Conservation (phyloP, 139 green algal species). For the Edaphochlamys debaryana region DNA sequence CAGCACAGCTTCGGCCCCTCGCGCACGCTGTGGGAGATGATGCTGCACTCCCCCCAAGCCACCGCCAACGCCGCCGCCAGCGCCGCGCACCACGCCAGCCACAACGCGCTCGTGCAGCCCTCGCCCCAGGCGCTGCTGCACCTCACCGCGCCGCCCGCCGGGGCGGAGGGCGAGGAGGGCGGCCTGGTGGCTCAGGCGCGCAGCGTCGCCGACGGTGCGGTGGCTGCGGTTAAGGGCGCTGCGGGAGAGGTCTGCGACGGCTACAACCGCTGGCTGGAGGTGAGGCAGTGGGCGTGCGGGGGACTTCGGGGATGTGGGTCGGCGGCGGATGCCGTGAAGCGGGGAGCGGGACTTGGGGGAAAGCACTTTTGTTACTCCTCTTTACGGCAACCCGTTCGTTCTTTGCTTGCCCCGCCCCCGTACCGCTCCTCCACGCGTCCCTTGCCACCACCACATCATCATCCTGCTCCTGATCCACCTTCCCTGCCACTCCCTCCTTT, state of each 20-base stretch:
- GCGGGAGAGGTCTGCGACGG: not conserved
- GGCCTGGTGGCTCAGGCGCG: not conserved
- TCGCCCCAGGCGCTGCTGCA: not conserved
- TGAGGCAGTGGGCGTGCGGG: not conserved
- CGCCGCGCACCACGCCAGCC: not conserved
- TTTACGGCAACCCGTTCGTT: too few relatives aligned
- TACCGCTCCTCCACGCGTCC: too few relatives aligned
- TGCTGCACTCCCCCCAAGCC: conserved; percentile 12
- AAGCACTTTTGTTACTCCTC: not conserved
- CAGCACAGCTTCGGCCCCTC: conserved; percentile 10
- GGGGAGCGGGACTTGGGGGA: too few relatives aligned
- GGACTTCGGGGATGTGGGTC: too few relatives aligned
- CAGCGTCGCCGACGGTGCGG: not conserved
- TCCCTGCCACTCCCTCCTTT: too few relatives aligned
- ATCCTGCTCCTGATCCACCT: too few relatives aligned
- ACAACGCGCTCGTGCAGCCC: too few relatives aligned
- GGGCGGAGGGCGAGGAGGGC: not conserved
- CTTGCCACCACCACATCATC: too few relatives aligned
- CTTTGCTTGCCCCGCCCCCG: not conserved
- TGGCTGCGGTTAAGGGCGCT: not conserved
- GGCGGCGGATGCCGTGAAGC: not conserved
- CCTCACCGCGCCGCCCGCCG: not conserved
- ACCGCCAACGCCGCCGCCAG: not conserved
- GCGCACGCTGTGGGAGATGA: conserved; percentile 1
- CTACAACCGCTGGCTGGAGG: conserved; percentile 37